A percentile compares a stretch with the other conserved stretches of the same genome.
Conservation (phyloP, 331 rosid genomes). For the Pyrus hybrid region DNA sequence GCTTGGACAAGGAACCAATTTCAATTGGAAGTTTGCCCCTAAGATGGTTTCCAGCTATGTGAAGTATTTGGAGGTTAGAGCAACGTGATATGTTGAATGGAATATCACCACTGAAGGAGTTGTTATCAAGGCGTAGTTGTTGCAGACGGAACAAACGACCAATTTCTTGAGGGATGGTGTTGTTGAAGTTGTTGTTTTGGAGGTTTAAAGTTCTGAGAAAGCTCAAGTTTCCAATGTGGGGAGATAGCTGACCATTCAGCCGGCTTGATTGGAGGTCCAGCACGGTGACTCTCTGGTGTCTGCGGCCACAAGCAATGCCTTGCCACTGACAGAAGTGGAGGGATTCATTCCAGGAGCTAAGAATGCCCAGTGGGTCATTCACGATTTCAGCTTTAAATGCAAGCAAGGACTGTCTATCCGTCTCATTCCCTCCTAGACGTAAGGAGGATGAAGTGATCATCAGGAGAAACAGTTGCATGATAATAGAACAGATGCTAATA, state of each 20-base stretch:
- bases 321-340: slow-evolving; percentile 8
- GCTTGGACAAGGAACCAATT: neutral
- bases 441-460: too few relatives aligned
- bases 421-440: neutral
- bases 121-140: neutral
- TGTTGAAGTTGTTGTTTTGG: neutral
- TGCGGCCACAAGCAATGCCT: neutral
- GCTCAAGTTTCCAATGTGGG: slow-evolving; percentile 15
- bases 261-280: neutral
- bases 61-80: slow-evolving; percentile 4
- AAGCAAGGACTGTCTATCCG: neutral
- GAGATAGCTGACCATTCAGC: neutral
- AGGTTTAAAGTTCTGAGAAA: neutral
- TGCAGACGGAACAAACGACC: neutral
- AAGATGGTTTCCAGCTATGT: neutral
- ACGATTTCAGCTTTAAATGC: neutral
- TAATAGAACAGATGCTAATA: too few relatives aligned
- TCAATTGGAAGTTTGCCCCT: neutral
- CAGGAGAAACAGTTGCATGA: too few relatives aligned
- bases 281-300: neutral
- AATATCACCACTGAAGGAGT: slow-evolving; percentile 8
- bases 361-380: neutral
- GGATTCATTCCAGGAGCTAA: neutral
- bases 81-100: neutral
- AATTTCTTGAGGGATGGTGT: neutral